Evolutionary conservation across 1,284 basidiomycete species (phyloP).

Genomic region (Ceratobasidium sp.): DNA sequence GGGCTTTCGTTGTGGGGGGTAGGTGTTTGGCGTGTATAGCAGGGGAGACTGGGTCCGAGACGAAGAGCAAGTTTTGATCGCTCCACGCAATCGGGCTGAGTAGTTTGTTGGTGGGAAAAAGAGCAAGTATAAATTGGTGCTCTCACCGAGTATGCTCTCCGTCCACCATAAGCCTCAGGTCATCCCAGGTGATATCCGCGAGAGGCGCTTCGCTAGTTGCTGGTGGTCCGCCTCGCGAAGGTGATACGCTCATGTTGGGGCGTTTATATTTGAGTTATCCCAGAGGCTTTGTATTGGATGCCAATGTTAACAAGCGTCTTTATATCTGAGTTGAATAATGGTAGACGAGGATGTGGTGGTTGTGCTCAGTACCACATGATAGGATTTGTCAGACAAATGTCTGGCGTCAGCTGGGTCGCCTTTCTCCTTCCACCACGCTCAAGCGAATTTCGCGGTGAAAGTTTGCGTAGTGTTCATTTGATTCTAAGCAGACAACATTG

Average conservation of each 20-base stretch:
- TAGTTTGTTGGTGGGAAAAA: not conserved
- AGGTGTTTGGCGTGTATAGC: slow-evolving; percentile 36
- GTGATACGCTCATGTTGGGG: slow-evolving; percentile 7
- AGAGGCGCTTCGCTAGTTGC: not conserved
- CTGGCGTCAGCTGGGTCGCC: not conserved
- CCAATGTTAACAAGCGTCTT: not conserved
- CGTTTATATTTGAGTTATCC: too few relatives aligned
- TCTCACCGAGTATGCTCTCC: slow-evolving; percentile 3
- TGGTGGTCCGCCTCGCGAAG: not conserved
- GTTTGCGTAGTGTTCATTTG: not conserved
- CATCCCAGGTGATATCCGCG: slow-evolving; percentile 25
- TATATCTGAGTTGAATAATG: not conserved
- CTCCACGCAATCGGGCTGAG: slow-evolving; percentile 36
- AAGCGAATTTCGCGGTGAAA: not conserved
- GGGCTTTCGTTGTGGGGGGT: slow-evolving; percentile 1
- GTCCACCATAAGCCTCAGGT: slow-evolving; percentile 17
- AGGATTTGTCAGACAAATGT: not conserved
- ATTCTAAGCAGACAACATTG: not conserved
- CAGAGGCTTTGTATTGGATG: not conserved
- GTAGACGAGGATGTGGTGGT: not conserved
- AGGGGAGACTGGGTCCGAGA: slow-evolving; percentile 29
- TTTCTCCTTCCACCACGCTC: not conserved
- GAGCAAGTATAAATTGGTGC: not conserved
- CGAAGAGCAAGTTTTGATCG: slow-evolving; percentile 31
- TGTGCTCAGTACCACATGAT: not conserved